Base-by-base conservation (phyloP, 129 eudicot species). In the Chrysanthemum makinoi region DNA sequence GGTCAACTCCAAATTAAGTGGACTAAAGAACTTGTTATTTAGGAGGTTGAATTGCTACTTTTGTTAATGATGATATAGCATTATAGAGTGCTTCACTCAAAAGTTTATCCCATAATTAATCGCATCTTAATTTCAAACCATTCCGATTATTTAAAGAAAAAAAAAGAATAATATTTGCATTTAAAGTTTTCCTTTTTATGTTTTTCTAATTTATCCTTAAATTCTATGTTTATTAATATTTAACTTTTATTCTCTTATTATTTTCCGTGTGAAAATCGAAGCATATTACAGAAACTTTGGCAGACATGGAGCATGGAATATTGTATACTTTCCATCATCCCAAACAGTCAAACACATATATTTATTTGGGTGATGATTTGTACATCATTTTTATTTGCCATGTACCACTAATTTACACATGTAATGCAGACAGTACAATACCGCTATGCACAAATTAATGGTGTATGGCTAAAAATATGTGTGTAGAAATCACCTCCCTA, bases 271-370 rank as follows among this genome's bases (percentile, higher is more conserved):
- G 43, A 75, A 46, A 30, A 49, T 28, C 6, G 18, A 66, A 19
- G 57, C 72, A 57, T 56, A 58, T 69, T 43, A 14, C 1, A 18
- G n/a, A 43, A 62, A 46, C 72, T 33, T 63, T 70, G 67, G 81
- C 71, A 70, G 77, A 52, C 72, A 70, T 54, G 72, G 11, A 63
- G 81, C 76, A 77, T 66, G 80, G 74, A 75, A 67, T 67, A 67
- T 75, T 75, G 24, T 62, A 71, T 30, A 54, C 81, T 70, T 70
- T 72, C 20, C 70, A 77, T 77, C 81, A 16, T 53, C 49, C 64
- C 46, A 43, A 62, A 26, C 11, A 66, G 50, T 58, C 65, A 67
- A 12, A 16, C 18, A 66, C 8, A 24, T 24, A 26, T 35, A 35
- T 35, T 35, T 35, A 35, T 35, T n/a, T n/a, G n/a, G n/a, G n/a